phyloP scores from a whole-genome alignment of 169 alveolate genomes.

The Blepharisma undulans region DNA sequence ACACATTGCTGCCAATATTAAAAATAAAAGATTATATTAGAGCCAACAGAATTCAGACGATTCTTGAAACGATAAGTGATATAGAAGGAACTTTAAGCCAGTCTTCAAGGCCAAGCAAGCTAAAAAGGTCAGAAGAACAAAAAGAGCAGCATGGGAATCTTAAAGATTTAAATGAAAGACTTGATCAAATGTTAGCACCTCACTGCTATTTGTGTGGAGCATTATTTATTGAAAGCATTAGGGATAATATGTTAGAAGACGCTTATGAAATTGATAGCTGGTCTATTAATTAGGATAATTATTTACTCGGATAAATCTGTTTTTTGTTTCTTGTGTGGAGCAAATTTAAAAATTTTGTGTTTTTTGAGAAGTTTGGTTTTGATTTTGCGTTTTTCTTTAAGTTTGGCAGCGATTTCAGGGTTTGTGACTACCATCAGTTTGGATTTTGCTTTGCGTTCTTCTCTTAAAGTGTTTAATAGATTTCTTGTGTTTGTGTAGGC shows the following conservation, averaged over 20 bases:
- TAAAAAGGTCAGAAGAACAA: not conserved
- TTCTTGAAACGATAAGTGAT: not conserved
- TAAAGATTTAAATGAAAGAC: conserved; percentile 3
- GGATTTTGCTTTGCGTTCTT: not conserved
- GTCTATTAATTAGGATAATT: not conserved
- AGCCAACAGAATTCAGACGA: not conserved
- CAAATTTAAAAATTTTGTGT: conserved; percentile 1
- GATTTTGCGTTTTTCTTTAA: not conserved
- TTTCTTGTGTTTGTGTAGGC: not conserved
- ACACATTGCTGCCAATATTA: not conserved
- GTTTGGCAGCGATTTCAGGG: conserved; percentile 19
- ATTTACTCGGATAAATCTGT: not conserved
- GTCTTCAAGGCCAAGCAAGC: not conserved
- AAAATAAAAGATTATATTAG: not conserved
- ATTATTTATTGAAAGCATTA: conserved; percentile 26
- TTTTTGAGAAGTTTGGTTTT: not conserved
- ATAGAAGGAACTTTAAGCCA: not conserved
- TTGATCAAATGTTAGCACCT: not conserved
- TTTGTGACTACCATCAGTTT: not conserved
- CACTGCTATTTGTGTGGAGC: conserved; percentile 25
- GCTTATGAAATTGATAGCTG: not conserved
- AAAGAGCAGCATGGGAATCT: not conserved
- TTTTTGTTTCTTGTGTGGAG: conserved; percentile 10
- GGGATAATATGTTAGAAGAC: conserved; percentile 25
- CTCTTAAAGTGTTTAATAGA: not conserved